Evolutionary conservation across 108 stramenopile genomes (phyloP), one percentile per base, ranked within the genome.

Genomic region (Aurantiochytrium sp.): DNA sequence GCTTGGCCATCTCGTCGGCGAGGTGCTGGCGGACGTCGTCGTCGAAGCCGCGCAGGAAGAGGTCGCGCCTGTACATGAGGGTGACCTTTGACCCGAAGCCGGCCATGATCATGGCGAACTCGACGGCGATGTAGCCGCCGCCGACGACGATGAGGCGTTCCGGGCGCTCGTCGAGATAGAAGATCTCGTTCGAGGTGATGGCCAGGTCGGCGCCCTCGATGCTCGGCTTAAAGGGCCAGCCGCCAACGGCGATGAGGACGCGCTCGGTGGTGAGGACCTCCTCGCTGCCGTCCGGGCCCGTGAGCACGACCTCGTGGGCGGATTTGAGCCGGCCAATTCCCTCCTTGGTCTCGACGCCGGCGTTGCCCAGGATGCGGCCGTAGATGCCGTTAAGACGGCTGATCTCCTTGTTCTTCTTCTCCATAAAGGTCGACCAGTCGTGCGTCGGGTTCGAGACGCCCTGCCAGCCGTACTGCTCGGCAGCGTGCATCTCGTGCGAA

Each of bases 101-200:
- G 39, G 95, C 92, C 53, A 98, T 89, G 27, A 98, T 95, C 54
- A 96, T 96, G 4, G 97, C 97, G 15, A 97, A 88, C 91, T 97
- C 97, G 17, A 97, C 96, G 34, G 96, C 98, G 89, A 98, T 98
- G 91, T 97, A 99, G 31, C 98, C 98, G 22, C 96, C 97, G n/a
- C 98, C 98, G 24, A 99, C 95, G 36, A 99, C 96, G 34, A 96
- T 95, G 4, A 94, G 96, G 68, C 93, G 93, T 55, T 92, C 55
- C 6, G 98, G 98, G 86, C 95, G 90, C 22, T 91, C 92, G 86
- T 94, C 92, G 90, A 99, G 54, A 10, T 97, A 96, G 90, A 99
- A 99, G 91, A 99, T 97, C 0, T 94, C 96, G 92, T 99, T 96
- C 48, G 91, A 91, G 17, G 94, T 89, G 87, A 99, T 96, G 87